phyloP scores from a whole-genome alignment of 208 protist genomes.

The Wallacemonas sp. region DNA sequence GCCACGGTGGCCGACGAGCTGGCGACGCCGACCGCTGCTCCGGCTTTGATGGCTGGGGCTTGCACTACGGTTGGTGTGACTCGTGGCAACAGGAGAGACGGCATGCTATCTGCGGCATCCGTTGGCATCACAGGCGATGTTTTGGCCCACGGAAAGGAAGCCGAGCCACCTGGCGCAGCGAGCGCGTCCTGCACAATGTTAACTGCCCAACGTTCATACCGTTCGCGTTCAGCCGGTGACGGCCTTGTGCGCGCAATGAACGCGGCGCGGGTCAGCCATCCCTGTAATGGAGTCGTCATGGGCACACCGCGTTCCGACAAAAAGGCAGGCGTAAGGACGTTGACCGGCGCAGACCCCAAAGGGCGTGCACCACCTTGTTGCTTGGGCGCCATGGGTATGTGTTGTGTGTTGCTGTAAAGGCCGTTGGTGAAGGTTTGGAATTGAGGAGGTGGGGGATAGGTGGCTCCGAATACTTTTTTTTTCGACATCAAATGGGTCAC shows the following conservation, averaged over 20 bases:
- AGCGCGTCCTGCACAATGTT: constrained; percentile 53
- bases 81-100: constrained; percentile 14
- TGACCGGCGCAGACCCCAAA: neutral
- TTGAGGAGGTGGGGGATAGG: too few species aligned
- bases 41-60: too few species aligned
- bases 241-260: constrained; percentile 54
- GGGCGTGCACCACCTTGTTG: too few species aligned
- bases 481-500: too few species aligned
- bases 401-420: too few species aligned
- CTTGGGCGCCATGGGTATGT: too few species aligned
- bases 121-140: constrained; percentile 68
- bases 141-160: constrained; percentile 45
- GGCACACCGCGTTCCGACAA: constrained; percentile 46
- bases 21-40: too few species aligned
- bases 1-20: too few species aligned
- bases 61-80: too few species aligned
- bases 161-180: constrained; percentile 29
- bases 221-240: constrained; percentile 32
- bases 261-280: constrained; percentile 67
- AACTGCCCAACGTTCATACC: constrained; percentile 75
- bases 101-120: constrained; percentile 35
- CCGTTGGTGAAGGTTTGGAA: too few species aligned
- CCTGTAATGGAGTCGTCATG: constrained; percentile 42
- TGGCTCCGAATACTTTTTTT: too few species aligned
- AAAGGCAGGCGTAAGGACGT: constrained; percentile 52